Evolutionary conservation across 2,329 filamentous ascomycete species (phyloP).

Genomic region (Fusarium torreyae): DNA sequence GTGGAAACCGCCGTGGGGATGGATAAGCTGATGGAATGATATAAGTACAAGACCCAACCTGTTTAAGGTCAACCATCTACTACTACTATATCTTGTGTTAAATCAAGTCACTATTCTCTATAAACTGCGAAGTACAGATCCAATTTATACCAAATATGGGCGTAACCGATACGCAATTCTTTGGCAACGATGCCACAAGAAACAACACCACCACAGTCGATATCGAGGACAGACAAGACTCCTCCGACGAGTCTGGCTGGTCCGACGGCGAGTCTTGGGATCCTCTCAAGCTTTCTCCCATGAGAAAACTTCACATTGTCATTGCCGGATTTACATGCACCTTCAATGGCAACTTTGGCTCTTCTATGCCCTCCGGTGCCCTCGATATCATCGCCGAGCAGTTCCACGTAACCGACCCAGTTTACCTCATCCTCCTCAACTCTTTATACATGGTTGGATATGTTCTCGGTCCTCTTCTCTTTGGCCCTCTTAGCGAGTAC

Average conservation of each 20-base stretch:
- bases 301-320: slow-evolving; percentile 54
- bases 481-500: slow-evolving; percentile 56
- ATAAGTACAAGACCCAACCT: slow-evolving; percentile 11
- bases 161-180: slow-evolving; percentile 17
- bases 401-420: slow-evolving; percentile 48
- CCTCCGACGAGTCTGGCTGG: slow-evolving; percentile 40
- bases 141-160: slow-evolving; percentile 25
- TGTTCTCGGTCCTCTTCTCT: slow-evolving; percentile 54
- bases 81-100: background rate
- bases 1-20: slow-evolving; percentile 30
- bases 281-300: slow-evolving; percentile 52
- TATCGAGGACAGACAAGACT: slow-evolving; percentile 30
- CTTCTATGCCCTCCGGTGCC: slow-evolving; percentile 56
- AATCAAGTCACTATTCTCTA: background rate
- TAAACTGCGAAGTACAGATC: background rate
- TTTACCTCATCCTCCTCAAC: slow-evolving; percentile 54
- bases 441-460: slow-evolving; percentile 57
- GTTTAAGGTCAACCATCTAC: background rate
- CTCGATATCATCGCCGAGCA: slow-evolving; percentile 53
- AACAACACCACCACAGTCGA: slow-evolving; percentile 15
- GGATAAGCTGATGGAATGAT: slow-evolving; percentile 10
- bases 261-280: slow-evolving; percentile 44
- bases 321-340: slow-evolving; percentile 56
- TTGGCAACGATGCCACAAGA: slow-evolving; percentile 18
- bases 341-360: slow-evolving; percentile 56